Conservation (phyloP, 2,329 filamentous ascomycete genomes). For the Xylaria sp. region DNA sequence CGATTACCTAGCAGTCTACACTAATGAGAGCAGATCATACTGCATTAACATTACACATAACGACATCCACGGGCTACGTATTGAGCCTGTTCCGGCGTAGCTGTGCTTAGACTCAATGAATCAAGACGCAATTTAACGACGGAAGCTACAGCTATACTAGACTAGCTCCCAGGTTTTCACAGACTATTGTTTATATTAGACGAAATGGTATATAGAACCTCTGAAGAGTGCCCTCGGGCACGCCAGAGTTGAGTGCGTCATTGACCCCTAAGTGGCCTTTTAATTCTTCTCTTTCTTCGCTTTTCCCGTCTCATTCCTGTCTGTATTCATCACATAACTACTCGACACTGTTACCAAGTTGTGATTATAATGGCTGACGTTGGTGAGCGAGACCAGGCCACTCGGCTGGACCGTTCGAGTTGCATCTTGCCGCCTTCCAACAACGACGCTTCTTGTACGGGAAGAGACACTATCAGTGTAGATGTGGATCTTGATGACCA, state of each 20-base stretch:
- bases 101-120: constrained; percentile 8
- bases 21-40: background rate
- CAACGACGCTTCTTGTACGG: constrained; percentile 11
- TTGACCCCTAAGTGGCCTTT: constrained; percentile 3
- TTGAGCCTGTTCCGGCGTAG: background rate
- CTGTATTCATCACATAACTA: background rate
- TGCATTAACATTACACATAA: background rate
- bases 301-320: background rate
- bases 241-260: constrained; percentile 18
- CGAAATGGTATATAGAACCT: constrained; percentile 13
- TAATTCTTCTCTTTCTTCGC: background rate
- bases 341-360: background rate
- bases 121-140: constrained; percentile 6
- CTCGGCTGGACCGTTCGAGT: constrained; percentile 35
- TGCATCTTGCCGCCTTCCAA: constrained; percentile 34
- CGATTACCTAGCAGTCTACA: constrained; percentile 6
- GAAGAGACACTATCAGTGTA: constrained; percentile 29
- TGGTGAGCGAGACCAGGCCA: constrained; percentile 29
- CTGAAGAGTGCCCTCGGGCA: too few relatives aligned
- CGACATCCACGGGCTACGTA: background rate
- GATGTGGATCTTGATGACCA: constrained; percentile 26
- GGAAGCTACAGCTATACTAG: constrained; percentile 8
- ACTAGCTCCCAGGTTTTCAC: background rate
- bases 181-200: constrained; percentile 21
- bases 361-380: constrained; percentile 23